Evolutionary conservation across 1,284 basidiomycete species (phyloP).

Genomic region (Heterobasidion irregulare): DNA sequence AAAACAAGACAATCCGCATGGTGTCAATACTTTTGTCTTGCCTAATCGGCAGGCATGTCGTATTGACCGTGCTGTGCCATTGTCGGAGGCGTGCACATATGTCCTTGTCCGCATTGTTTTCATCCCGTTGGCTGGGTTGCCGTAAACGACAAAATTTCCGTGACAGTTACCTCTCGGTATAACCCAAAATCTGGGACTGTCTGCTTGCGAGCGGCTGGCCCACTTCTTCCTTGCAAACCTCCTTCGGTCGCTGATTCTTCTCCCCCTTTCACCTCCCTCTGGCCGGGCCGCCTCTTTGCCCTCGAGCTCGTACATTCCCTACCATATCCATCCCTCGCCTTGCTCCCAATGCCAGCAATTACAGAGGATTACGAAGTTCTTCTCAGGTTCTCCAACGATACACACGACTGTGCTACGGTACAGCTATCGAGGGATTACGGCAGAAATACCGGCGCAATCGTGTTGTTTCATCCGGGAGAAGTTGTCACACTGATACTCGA

Average conservation of each 20-base stretch:
- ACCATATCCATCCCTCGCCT: slow-evolving; percentile 12
- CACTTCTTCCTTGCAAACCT: slow-evolving; percentile 1
- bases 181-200: not conserved
- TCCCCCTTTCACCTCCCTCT: slow-evolving; percentile 12
- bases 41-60: not conserved
- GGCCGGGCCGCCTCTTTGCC: slow-evolving; percentile 2
- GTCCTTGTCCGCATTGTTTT: not conserved
- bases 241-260: slow-evolving; percentile 11
- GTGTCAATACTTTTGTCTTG: slow-evolving; percentile 13
- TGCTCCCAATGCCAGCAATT: slow-evolving; percentile 34
- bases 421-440: slow-evolving; percentile 61
- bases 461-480: slow-evolving; percentile 55
- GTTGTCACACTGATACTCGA: slow-evolving; percentile 57
- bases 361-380: slow-evolving; percentile 52
- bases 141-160: not conserved
- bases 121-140: not conserved
- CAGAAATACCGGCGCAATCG: slow-evolving; percentile 40
- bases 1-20: slow-evolving; percentile 12
- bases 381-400: slow-evolving; percentile 64
- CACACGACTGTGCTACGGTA: slow-evolving; percentile 52
- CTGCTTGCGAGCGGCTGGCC: not conserved
- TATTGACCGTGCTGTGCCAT: no score
- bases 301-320: slow-evolving; percentile 10
- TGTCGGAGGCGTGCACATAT: no score
- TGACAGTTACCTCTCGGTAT: not conserved